Evolutionary conservation across 495 filamentous ascomycete species (phyloP), one percentile per base, ranked within the genome.

Genomic region (Gamarada debralockiae): DNA sequence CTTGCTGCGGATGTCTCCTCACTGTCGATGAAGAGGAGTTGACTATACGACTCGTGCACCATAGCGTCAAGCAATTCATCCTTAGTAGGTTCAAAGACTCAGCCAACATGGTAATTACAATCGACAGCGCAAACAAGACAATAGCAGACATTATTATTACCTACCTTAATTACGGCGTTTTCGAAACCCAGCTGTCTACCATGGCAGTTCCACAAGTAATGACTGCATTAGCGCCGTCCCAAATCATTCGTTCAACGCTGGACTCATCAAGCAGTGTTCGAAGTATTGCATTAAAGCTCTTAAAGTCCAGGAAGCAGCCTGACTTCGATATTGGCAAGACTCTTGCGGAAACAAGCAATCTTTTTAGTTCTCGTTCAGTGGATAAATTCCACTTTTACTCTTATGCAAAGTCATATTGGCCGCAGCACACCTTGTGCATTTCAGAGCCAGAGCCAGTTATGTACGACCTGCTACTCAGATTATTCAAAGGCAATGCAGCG

Each of bases 1-100:
- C 56, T 31, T 68, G 62, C 50, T 76, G 72, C 52, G 71, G 70
- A 52, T 64, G 71, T 46, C 68, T 76, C 10, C 27, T 76, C 25
- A 63, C 50, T n/a, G 57, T 75, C 24, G 72, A 77, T 40, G 72
- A 77, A 62, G 72, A 77, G 50, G 63, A 68, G 9, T 40, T 56
- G 4, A 70, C 71, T 2, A 58, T 72, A 23, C 58, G 66, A 45
- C 52, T 74, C 18, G 59, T 73, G 24, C 72, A 77, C 52, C 66
- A 69, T 39, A 75, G 70, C 54, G 61, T 77, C 38, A 67, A 62
- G 48, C 67, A 75, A 52, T 74, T 70, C 52, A 56, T 77, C 18
- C 58, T 74, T 27, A 52, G 55, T 45, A 48, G 51, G 4, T 52
- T 51, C 45, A 34, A 47, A 34, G 55, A 55, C 52, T 48, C 49